Evolutionary conservation across 768 basidiomycete species (phyloP), one percentile per base, ranked within the genome.

Genomic region (Cystofilobasidium capitatum): DNA sequence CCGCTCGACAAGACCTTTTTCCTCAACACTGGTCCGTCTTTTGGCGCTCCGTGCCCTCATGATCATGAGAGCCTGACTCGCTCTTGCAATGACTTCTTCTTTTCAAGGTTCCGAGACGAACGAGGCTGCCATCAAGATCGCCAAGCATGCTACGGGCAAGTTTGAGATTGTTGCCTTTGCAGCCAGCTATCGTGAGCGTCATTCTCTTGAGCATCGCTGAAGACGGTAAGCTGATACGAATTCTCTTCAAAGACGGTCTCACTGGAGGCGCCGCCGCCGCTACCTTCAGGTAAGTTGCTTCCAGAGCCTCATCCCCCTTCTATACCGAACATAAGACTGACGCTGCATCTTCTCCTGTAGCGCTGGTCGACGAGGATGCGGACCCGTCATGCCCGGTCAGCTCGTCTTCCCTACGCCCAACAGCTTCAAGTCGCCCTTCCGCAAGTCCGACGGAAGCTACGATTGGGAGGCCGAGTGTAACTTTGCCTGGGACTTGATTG

Each of bases 381-480:
- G 72, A 17, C 70, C 70, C 22, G 29, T 42, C 10, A 55, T 69
- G n/a, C 71, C 70, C 35, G 72, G 72, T 4, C 33, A 62, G 24
- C 45, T 69, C 58, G 59, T 59, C 13, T 63, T 73, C 24, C 74
- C 74, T 10, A 58, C 63, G 24, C 74, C 74, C 0, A 62, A 73
- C 33, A 69, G 71, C 6, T 67, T 66, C 37, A 24, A 58, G 36
- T 74, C 74, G 20, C 69, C 69, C 8, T 74, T 74, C 67, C 59
- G 64, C 20, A 64, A 65, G 17, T 10, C 64, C 17, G 71, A 74
- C 62, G 72, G 72, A 6, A 62, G 62, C 7, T 70, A 74, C 65
- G 71, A 74, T 59, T 74, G 74, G 74, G 51, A 72, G 47, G 57
- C 70, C 0, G 74, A 74, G 66, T 64, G 73, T 16, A 61, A 72